A percentile compares a stretch with the other conserved stretches of the same genome.
These are phyloP conservation scores for Russula griseocarnosa DNA, from an alignment of 768 basidiomycete species.

Conservation along the genomic window DNA sequence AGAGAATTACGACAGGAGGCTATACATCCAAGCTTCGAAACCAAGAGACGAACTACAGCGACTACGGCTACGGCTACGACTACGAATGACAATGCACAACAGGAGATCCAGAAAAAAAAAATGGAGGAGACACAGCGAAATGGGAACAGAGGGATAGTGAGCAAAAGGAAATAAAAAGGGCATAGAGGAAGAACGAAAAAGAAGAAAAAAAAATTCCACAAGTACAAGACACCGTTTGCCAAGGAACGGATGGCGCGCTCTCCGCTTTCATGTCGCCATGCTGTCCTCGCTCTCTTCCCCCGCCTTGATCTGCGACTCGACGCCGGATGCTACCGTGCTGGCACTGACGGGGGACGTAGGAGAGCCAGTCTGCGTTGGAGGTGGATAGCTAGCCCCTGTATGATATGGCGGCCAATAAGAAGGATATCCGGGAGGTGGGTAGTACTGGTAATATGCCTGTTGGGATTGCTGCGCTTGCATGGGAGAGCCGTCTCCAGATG, in stretches of 20 bases:
- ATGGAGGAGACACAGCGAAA: background rate
- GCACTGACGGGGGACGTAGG: conserved; percentile 26
- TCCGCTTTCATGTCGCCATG: conserved; percentile 13
- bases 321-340: conserved; percentile 21
- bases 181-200: background rate
- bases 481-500: conserved; percentile 15
- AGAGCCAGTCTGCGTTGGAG: conserved; percentile 17
- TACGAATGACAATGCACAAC: conserved; percentile 6
- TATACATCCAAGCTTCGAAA: conserved; percentile 20
- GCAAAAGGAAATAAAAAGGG: conserved; percentile 7
- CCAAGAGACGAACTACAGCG: conserved; percentile 5
- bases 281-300: conserved; percentile 25
- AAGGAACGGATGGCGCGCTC: background rate
- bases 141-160: background rate
- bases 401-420: conserved; percentile 27
- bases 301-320: conserved; percentile 24
- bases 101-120: conserved; percentile 12
- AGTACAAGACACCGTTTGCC: conserved; percentile 5
- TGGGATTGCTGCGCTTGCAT: conserved; percentile 15
- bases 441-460: conserved; percentile 26
- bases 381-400: conserved; percentile 11
- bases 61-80: background rate
- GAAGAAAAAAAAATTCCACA: conserved; percentile 1
- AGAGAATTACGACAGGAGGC: conserved; percentile 11
- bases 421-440: conserved; percentile 25